Evolutionary conservation across 1,139 yeast genomes (phyloP).

Genomic region (Yarrowia galli): DNA sequence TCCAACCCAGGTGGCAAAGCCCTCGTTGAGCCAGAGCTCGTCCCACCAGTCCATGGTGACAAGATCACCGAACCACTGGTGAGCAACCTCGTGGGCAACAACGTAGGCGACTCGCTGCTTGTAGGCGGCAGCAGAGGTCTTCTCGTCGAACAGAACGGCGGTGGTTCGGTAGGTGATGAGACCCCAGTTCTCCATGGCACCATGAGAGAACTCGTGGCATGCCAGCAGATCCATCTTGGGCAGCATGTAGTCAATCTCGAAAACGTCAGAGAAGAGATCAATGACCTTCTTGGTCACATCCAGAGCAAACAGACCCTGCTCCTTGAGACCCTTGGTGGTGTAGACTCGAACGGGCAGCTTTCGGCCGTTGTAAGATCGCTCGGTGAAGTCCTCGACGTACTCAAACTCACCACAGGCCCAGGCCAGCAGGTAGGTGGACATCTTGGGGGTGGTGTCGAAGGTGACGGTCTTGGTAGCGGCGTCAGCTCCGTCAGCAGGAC

Average conservation of each 20-base stretch:
- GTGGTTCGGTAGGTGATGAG: constrained; percentile 75
- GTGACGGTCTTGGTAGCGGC: constrained; percentile 51
- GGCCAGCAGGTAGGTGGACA: constrained; percentile 79
- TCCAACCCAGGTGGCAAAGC: constrained; percentile 84
- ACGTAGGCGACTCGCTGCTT: constrained; percentile 79
- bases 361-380: constrained; percentile 55
- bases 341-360: constrained; percentile 73
- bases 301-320: constrained; percentile 70
- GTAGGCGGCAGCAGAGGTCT: constrained; percentile 61
- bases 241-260: constrained; percentile 71
- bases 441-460: constrained; percentile 67
- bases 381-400: constrained; percentile 62
- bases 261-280: constrained; percentile 68
- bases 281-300: constrained; percentile 71
- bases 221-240: constrained; percentile 79
- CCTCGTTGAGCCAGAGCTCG: constrained; percentile 83
- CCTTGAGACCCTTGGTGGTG: constrained; percentile 71
- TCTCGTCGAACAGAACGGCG: constrained; percentile 68
- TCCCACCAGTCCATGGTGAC: constrained; percentile 92
- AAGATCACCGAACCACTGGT: constrained; percentile 84
- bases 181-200: constrained; percentile 88
- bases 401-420: constrained; percentile 81
- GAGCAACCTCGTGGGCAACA: constrained; percentile 81
- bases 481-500: constrained; percentile 46
- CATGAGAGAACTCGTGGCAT: constrained; percentile 76